phyloP scores from a whole-genome alignment of 305 asterid genomes.

The Withania somnifera region DNA sequence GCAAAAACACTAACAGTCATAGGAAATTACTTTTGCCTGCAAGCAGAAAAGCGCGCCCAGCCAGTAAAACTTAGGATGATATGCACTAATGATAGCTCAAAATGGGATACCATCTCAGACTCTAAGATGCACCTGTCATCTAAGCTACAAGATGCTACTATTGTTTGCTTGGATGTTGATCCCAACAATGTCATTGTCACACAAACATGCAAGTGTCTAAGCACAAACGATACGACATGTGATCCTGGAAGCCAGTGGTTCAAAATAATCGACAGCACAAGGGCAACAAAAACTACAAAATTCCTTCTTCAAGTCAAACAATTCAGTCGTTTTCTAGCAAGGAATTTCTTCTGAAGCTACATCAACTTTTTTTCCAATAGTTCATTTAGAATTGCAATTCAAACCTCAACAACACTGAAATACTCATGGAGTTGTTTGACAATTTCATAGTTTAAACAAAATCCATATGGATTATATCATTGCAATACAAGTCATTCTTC shows the following conservation, averaged over 20 bases:
- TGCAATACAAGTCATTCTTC: conserved; percentile 41
- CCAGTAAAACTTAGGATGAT: conserved; percentile 58
- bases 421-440: background rate
- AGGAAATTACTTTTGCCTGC: conserved; percentile 65
- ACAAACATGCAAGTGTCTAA: conserved; percentile 62
- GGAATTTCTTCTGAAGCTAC: conserved; percentile 10
- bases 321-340: conserved; percentile 17
- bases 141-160: conserved; percentile 43
- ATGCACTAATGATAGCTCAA: conserved; percentile 41
- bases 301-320: conserved; percentile 20
- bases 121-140: conserved; percentile 87
- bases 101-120: conserved; percentile 69
- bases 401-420: background rate
- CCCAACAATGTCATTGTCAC: conserved; percentile 50
- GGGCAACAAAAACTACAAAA: conserved; percentile 21
- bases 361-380: background rate
- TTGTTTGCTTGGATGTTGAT: conserved; percentile 66
- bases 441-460: background rate
- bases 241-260: conserved; percentile 97
- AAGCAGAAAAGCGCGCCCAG: conserved; percentile 42
- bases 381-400: background rate
- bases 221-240: conserved; percentile 31
- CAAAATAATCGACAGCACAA: conserved; percentile 68
- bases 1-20: conserved; percentile 35
- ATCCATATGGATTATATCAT: background rate